Evolutionary conservation across 1,284 basidiomycete genomes (phyloP), one percentile per base, ranked within the genome.

Genomic region (Boletus calvinii): DNA sequence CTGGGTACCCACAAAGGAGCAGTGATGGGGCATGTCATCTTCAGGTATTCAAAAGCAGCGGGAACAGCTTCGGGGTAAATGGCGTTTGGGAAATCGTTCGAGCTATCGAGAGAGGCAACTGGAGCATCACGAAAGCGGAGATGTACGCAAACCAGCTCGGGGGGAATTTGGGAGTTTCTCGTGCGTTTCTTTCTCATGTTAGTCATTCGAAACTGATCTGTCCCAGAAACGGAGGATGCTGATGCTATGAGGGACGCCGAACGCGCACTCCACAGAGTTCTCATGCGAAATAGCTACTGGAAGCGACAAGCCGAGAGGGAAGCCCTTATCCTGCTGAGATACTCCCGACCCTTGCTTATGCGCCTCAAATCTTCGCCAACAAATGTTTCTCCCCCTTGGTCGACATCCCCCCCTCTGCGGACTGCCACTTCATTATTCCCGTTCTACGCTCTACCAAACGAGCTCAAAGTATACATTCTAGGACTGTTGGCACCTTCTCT

Each of bases 401-500:
- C 53, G 17, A 35, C 47, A 17, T 55, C 63, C 9, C 64, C 54
- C 35, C 57, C 55, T 57, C 57, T 59, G 51, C 56, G 60, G 26
- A 57, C 50, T 32, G 57, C 51, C 24, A 61, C 62, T 3, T 61
- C 57, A 17, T 43, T 53, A n/a, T 72, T 73, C 56, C 68, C 69
- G 9, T 81, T 79, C 60, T 60, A 58, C 17, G 60, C 61, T 13
- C 72, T 89, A 26, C 86, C 86, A 0, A 75, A 67, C 20, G 86
- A 89, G 62, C 71, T 89, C 18, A 77, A 81, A 53, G 72, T 83
- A 4, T 59, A 81, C 61, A 79, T 83, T 49, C 73, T 88, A 30
- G 78, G 80, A 18, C 74, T 79, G 59, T 63, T 85, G 29, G 76
- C 83, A 3, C 85, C 84, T 11, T 72, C 70, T 0, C 75, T 89